phyloP scores from a whole-genome alignment of 306 rosid genomes.

The Castanea mollissima region DNA sequence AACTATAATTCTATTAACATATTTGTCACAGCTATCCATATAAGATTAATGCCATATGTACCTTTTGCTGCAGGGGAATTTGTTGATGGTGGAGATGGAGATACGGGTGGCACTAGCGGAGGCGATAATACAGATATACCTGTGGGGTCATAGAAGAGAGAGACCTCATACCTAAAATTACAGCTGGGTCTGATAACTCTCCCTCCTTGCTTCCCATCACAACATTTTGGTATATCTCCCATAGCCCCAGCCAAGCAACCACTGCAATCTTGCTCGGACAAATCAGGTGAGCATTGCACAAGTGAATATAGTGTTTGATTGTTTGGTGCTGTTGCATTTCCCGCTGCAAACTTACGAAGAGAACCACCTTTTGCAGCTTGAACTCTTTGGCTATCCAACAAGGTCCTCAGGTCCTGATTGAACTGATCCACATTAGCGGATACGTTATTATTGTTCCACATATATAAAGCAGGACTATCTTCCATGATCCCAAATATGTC shows the following conservation, averaged over 20 bases:
- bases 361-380: not conserved
- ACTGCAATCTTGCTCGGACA: slow-evolving; percentile 4
- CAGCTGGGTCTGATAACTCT: slow-evolving; percentile 6
- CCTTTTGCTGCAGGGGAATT: no score
- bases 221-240: fast-evolving
- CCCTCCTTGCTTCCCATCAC: not conserved
- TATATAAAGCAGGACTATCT: not conserved
- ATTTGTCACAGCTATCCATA: no score
- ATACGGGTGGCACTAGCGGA: no score
- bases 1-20: no score
- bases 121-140: no score
- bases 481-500: not conserved
- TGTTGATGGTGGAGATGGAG: no score
- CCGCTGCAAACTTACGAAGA: not conserved
- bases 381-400: not conserved
- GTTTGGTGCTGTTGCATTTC: not conserved
- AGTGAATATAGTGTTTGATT: not conserved
- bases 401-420: not conserved
- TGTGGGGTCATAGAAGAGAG: not conserved
- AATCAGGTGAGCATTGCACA: slow-evolving; percentile 29
- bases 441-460: not conserved
- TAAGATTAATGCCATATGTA: no score
- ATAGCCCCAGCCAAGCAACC: slow-evolving; percentile 7
- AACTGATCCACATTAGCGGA: not conserved
- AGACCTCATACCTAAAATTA: not conserved